A percentile compares a stretch with the other conserved stretches of the same genome.
Evolutionary conservation across 257 asterid species (phyloP).

Genomic region (Asclepias syriaca): DNA sequence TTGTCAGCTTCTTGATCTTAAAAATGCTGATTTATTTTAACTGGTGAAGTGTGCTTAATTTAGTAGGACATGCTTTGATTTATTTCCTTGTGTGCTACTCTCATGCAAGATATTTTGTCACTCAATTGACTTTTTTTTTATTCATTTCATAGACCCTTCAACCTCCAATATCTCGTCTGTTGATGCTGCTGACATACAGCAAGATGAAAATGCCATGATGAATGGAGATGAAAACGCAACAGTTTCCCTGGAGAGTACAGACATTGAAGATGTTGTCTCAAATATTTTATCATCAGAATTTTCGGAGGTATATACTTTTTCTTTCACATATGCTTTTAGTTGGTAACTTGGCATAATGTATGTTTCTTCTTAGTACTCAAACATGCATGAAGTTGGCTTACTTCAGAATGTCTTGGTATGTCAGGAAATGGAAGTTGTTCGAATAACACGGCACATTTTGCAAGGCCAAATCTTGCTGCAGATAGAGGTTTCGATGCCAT

Average conservation of each 20-base stretch:
- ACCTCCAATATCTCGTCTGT: constrained; percentile 32
- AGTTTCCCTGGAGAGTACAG: constrained; percentile 33
- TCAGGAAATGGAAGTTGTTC: constrained; percentile 70
- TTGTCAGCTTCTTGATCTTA: background rate
- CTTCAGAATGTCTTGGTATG: constrained; percentile 9
- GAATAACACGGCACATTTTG: constrained; percentile 71
- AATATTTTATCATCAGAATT: constrained; percentile 53
- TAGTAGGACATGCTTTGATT: background rate
- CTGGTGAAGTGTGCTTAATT: background rate
- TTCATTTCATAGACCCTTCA: constrained; percentile 53
- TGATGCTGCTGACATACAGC: constrained; percentile 19
- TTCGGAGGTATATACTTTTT: constrained; percentile 47
- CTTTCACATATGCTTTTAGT: background rate
- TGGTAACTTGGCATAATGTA: background rate
- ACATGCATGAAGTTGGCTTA: background rate
- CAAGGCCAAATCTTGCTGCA: constrained; percentile 77
- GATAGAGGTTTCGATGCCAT: constrained; percentile 85
- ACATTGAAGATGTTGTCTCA: constrained; percentile 47
- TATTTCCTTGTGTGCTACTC: background rate
- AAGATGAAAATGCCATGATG: constrained; percentile 20
- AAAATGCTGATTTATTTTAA: background rate
- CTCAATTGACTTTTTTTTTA: background rate
- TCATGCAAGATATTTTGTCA: background rate
- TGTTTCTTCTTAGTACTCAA: background rate
- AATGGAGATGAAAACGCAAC: constrained; percentile 18